These are phyloP conservation scores for Russula olivacea DNA, from an alignment of 768 basidiomycete species.

Conservation along the genomic window DNA sequence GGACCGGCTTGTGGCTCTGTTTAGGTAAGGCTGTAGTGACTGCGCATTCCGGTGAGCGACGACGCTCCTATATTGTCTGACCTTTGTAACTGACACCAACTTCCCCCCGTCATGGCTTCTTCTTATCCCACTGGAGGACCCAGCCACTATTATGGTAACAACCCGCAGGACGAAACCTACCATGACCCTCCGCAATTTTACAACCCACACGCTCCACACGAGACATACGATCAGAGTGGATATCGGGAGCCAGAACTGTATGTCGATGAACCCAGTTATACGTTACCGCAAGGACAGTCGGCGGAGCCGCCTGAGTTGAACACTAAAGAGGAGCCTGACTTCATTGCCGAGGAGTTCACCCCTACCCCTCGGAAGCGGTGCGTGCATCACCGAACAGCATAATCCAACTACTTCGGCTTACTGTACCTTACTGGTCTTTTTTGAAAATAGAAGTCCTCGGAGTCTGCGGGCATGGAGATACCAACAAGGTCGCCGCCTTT, in stretches of 20 bases:
- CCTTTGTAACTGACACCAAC: neutral
- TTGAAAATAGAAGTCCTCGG: slow-evolving; percentile 6
- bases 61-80: neutral
- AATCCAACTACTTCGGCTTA: neutral
- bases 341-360: neutral
- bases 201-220: slow-evolving; percentile 39
- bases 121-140: neutral
- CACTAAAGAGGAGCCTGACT: slow-evolving; percentile 8
- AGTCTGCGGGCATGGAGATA: slow-evolving; percentile 20
- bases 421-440: neutral
- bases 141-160: neutral
- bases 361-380: neutral
- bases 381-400: neutral
- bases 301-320: neutral
- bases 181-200: slow-evolving; percentile 35
- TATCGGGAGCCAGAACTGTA: slow-evolving; percentile 27
- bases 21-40: slow-evolving; percentile 11
- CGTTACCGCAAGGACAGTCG: slow-evolving; percentile 1
- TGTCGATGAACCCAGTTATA: slow-evolving; percentile 27
- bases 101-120: neutral
- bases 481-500: slow-evolving; percentile 21
- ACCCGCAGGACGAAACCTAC: slow-evolving; percentile 5
- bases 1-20: neutral
- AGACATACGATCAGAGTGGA: slow-evolving; percentile 48
- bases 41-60: neutral